phyloP scores from a whole-genome alignment of 1,284 basidiomycete genomes.

The Moniliella sp. region DNA sequence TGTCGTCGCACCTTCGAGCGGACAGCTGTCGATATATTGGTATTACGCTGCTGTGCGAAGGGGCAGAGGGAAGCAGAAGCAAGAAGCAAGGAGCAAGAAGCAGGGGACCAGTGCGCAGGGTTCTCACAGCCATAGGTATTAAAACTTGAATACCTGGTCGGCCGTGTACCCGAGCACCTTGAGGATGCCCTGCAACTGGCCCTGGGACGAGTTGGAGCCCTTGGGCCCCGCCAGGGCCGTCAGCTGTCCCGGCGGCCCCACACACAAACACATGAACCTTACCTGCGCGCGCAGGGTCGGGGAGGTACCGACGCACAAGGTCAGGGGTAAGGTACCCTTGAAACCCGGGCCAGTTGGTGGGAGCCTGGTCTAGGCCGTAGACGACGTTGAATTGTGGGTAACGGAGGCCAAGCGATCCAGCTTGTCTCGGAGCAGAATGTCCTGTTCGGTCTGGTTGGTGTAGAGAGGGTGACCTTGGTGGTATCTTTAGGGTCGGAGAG shows the following conservation, averaged over 20 bases:
- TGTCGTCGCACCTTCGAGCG: too few species aligned
- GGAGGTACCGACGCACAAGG: conserved; percentile 50
- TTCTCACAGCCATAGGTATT: too few species aligned
- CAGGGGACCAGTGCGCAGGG: too few species aligned
- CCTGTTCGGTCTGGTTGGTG: conserved; percentile 55
- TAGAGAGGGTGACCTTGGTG: conserved; percentile 78
- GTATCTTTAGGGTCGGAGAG: conserved; percentile 64
- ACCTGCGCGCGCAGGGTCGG: conserved; percentile 17
- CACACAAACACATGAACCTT: conserved; percentile 36
- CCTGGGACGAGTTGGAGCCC: too few species aligned
- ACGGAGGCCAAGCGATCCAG: conserved; percentile 54
- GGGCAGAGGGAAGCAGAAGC: too few species aligned
- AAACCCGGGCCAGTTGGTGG: conserved; percentile 62
- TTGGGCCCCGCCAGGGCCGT: too few species aligned
- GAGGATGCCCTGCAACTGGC: too few species aligned
- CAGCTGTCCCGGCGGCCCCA: conserved; percentile 78
- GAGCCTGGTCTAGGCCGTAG: conserved; percentile 89
- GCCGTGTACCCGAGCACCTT: too few species aligned
- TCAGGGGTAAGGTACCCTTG: conserved; percentile 79
- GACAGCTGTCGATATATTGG: too few species aligned
- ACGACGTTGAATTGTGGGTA: conserved; percentile 51
- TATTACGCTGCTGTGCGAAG: too few species aligned
- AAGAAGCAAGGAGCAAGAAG: too few species aligned
- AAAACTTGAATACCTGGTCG: too few species aligned
- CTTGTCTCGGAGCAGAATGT: conserved; percentile 54